A percentile compares a stretch with the other conserved stretches of the same genome.
These are phyloP conservation scores for Plasmodium coatneyi DNA, from an alignment of 169 alveolate species.

Conservation along the genomic window DNA sequence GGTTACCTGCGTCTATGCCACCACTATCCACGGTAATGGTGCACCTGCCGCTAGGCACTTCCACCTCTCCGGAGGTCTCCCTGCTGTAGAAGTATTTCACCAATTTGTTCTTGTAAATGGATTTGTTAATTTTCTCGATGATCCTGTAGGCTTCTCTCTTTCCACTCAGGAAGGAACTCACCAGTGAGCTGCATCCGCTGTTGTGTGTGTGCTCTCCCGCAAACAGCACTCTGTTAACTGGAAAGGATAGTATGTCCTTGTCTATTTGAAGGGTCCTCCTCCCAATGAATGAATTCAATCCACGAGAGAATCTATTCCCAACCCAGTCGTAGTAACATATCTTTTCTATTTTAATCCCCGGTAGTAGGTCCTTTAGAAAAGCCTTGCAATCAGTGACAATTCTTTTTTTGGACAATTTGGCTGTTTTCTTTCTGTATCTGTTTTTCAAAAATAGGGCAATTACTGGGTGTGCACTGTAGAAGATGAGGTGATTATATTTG, in stretches of 20 bases:
- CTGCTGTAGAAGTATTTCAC: conserved; percentile 39
- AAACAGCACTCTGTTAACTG: conserved; percentile 42
- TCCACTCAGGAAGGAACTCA: conserved; percentile 50
- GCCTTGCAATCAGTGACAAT: conserved; percentile 1
- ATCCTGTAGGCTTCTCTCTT: conserved; percentile 70
- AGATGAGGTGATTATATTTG: conserved; percentile 30
- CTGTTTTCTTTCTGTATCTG: neutral
- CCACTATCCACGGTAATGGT: neutral
- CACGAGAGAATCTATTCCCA: conserved; percentile 44
- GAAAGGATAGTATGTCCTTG: conserved; percentile 58
- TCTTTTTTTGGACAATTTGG: neutral
- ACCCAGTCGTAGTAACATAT: conserved; percentile 59
- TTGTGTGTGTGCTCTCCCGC: conserved; percentile 71
- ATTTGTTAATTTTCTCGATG: conserved; percentile 44
- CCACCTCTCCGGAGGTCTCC: neutral
- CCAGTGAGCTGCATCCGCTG: conserved; percentile 12
- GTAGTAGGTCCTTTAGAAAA: conserved; percentile 22
- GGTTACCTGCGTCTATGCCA: no score
- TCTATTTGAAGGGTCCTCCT: conserved; percentile 37
- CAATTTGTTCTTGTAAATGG: conserved; percentile 27
- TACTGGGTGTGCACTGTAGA: conserved; percentile 48
- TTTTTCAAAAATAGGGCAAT: conserved; percentile 25
- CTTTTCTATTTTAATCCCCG: conserved; percentile 24
- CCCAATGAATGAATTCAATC: conserved; percentile 16
- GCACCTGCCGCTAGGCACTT: neutral